Conservation (phyloP, 2,329 filamentous ascomycete genomes). For the Fusarium sp. region DNA sequence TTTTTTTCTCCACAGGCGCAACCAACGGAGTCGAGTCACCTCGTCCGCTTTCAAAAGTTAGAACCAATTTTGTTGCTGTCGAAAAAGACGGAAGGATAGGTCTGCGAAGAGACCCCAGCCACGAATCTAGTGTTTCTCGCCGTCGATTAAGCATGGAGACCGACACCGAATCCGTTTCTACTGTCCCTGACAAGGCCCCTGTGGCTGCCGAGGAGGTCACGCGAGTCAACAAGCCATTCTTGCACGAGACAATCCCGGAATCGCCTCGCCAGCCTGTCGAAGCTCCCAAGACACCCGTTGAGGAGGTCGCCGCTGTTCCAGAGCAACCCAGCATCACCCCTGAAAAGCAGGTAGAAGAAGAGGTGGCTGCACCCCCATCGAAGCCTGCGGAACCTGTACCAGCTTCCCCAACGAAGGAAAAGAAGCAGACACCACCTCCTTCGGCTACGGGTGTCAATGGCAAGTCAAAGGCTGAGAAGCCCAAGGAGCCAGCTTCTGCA, state of each 20-base stretch:
- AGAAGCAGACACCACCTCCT: constrained; percentile 14
- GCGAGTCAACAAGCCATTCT: constrained; percentile 36
- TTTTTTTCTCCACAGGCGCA: constrained; percentile 38
- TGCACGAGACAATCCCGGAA: constrained; percentile 56
- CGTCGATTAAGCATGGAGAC: constrained; percentile 51
- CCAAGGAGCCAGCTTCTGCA: constrained; percentile 26
- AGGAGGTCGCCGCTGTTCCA: constrained; percentile 40
- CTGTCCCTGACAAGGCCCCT: constrained; percentile 51
- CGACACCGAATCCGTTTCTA: constrained; percentile 46
- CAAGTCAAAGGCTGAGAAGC: constrained; percentile 39
- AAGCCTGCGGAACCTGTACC: constrained; percentile 18
- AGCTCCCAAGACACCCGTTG: constrained; percentile 13
- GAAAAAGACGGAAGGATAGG: constrained; percentile 72
- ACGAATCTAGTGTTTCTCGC: constrained; percentile 52
- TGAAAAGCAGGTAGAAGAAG: constrained; percentile 54
- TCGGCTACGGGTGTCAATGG: constrained; percentile 30
- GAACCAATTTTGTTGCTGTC: constrained; percentile 79
- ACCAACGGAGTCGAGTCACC: constrained; percentile 61
- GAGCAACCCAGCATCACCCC: constrained; percentile 52
- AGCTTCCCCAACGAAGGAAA: constrained; percentile 27
- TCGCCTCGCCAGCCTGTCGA: constrained; percentile 49
- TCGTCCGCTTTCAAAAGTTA: constrained; percentile 77
- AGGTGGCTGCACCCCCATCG: constrained; percentile 44
- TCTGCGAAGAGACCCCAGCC: constrained; percentile 55
- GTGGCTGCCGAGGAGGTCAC: constrained; percentile 42